Conservation (phyloP, 306 rosid genomes). For the Comarum palustre region DNA sequence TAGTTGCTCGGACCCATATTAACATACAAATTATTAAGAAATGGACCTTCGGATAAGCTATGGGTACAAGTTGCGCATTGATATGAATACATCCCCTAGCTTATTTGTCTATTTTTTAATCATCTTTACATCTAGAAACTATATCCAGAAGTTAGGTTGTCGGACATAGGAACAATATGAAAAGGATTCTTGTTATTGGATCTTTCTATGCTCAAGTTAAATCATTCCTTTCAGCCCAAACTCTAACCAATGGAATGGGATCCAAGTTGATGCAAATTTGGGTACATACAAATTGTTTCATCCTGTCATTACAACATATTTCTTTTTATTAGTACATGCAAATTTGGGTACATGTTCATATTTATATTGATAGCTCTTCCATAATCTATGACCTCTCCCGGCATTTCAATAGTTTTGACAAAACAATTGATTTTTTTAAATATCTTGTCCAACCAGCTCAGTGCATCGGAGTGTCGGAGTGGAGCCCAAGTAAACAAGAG, state of each 20-base stretch:
- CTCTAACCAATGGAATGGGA: not conserved
- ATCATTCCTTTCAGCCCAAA: not conserved
- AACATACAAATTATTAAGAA: not conserved
- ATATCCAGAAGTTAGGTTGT: not conserved
- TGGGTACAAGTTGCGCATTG: not conserved
- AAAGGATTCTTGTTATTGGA: not conserved
- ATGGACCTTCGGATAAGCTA: no score
- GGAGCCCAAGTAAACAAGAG: constrained; percentile 64
- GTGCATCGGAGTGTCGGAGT: constrained; percentile 69
- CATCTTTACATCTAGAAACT: not conserved
- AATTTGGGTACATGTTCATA: not conserved
- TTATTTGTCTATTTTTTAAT: not conserved
- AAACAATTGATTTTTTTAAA: not conserved
- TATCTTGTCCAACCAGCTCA: constrained; percentile 52
- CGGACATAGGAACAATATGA: not conserved
- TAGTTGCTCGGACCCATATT: not conserved
- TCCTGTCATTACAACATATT: not conserved
- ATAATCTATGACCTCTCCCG: constrained; percentile 12
- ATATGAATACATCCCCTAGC: not conserved
- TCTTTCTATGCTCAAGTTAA: not conserved
- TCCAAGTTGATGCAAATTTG: not conserved
- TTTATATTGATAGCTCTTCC: not conserved
- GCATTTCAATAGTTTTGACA: constrained; percentile 4
- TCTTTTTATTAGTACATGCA: not conserved
- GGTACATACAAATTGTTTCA: constrained; percentile 8